Percentiles rank a stretch among this genome's conserved stretches.
Evolutionary conservation across 2,329 filamentous ascomycete genomes (phyloP).

Genomic region (Pseudogymnoascus pannorum): DNA sequence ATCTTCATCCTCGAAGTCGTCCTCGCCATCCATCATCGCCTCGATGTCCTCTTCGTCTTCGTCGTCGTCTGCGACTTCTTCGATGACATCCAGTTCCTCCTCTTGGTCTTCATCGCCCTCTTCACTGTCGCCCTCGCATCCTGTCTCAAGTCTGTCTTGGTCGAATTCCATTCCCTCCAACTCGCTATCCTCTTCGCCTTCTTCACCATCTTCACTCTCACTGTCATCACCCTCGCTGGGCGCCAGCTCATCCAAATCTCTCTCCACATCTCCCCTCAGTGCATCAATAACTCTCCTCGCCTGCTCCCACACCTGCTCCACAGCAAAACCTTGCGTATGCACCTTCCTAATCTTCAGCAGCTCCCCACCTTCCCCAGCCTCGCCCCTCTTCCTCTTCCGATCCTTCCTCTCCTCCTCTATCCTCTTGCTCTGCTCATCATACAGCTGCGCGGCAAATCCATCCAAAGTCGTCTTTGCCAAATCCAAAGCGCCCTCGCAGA

Average conservation of each 20-base stretch:
- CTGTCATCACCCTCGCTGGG: constrained; percentile 19
- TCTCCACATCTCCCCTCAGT: constrained; percentile 46
- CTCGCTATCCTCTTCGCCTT: constrained; percentile 29
- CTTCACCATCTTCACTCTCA: constrained; percentile 28
- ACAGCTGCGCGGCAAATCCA: constrained; percentile 65
- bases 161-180: constrained; percentile 33
- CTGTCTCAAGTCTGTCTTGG: constrained; percentile 29
- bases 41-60: constrained; percentile 31
- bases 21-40: constrained; percentile 23
- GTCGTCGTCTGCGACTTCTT: constrained; percentile 29
- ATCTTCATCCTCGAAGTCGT: constrained; percentile 36
- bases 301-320: constrained; percentile 91
- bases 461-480: constrained; percentile 78
- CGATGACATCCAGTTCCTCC: constrained; percentile 27
- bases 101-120: constrained; percentile 28
- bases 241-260: constrained; percentile 33
- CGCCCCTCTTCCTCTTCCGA: constrained; percentile 58
- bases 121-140: constrained; percentile 13
- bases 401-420: constrained; percentile 65
- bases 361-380: constrained; percentile 36
- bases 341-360: constrained; percentile 73
- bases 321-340: constrained; percentile 79
- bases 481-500: constrained; percentile 63
- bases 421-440: constrained; percentile 62
- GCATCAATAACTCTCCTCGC: constrained; percentile 73